Conservation (phyloP, 768 basidiomycete species). For the Suillus alpinus region DNA sequence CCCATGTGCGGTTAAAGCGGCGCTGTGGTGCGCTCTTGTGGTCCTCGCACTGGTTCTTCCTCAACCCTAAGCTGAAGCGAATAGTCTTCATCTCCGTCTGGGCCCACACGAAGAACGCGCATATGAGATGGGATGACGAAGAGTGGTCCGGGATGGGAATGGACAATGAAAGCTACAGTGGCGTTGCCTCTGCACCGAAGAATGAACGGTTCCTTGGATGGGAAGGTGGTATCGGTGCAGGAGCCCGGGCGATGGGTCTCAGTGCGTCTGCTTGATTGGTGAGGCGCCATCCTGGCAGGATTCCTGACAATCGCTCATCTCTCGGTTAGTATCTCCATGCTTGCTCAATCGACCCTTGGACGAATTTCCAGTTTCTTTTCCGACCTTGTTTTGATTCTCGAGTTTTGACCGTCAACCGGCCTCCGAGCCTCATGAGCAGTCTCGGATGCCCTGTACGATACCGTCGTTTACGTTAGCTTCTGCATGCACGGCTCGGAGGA, state of each 20-base stretch:
- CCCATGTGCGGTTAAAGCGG: constrained; percentile 50
- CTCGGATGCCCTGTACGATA: not conserved
- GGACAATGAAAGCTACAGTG: constrained; percentile 33
- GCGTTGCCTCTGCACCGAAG: constrained; percentile 20
- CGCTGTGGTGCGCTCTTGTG: constrained; percentile 81
- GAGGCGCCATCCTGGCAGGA: constrained; percentile 17
- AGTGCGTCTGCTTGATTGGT: constrained; percentile 29
- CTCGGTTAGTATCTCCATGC: not conserved
- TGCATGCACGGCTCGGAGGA: not conserved
- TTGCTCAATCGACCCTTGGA: not conserved
- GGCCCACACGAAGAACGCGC: constrained; percentile 70
- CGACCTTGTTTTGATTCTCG: not conserved
- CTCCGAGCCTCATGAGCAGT: not conserved
- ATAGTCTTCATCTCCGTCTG: constrained; percentile 90
- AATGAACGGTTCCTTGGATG: constrained; percentile 74
- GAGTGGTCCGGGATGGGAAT: constrained; percentile 35
- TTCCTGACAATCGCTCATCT: constrained; percentile 12
- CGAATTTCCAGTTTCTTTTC: not conserved
- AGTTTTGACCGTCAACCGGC: constrained; percentile 1
- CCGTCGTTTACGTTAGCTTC: not conserved
- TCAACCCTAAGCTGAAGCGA: constrained; percentile 89
- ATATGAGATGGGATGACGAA: constrained; percentile 48
- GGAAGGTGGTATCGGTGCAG: constrained; percentile 75
- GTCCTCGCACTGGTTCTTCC: constrained; percentile 97
- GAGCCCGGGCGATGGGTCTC: constrained; percentile 79